Evolutionary conservation across 192 early-diverging fungal genomes (phyloP).

Genomic region (Backusella mclennaniae): DNA sequence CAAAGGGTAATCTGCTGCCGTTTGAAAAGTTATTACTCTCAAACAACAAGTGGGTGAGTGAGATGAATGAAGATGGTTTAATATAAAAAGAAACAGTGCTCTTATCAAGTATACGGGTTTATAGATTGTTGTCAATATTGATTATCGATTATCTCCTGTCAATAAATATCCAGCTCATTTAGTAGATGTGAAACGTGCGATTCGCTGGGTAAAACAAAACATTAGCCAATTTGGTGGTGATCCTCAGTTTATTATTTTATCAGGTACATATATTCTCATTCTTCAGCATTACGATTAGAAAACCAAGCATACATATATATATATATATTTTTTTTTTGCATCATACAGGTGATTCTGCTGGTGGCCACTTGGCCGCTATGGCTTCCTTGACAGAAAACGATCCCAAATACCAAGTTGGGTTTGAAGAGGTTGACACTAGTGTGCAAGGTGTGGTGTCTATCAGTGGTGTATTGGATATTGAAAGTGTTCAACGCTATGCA

Average conservation of each 20-base stretch:
- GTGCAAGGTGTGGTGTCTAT: conserved; percentile 27
- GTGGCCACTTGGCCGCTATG: conserved; percentile 29
- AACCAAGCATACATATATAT: neutral
- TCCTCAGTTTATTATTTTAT: conserved; percentile 60
- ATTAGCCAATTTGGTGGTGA: conserved; percentile 65
- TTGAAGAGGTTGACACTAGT: conserved; percentile 31
- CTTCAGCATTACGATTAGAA: no score
- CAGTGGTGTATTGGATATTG: conserved; percentile 24
- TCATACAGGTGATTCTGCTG: conserved; percentile 27
- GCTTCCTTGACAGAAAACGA: conserved; percentile 31
- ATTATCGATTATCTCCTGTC: conserved; percentile 54
- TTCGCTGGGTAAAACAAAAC: conserved; percentile 66
- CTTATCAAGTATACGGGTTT: neutral
- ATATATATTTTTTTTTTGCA: neutral
- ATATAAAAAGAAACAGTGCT: neutral
- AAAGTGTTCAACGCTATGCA: neutral
- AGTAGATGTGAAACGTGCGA: conserved; percentile 65
- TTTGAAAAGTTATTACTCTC: conserved; percentile 12
- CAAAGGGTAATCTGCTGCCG: conserved; percentile 36
- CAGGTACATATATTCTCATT: conserved; percentile 32
- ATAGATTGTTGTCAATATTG: conserved; percentile 63
- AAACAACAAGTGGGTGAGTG: conserved; percentile 19
- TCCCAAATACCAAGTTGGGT: conserved; percentile 28
- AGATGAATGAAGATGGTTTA: neutral
- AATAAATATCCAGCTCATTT: conserved; percentile 58